Evolutionary conservation across 2,329 filamentous ascomycete species (phyloP).

Genomic region (Chalaropsis thielavioides): DNA sequence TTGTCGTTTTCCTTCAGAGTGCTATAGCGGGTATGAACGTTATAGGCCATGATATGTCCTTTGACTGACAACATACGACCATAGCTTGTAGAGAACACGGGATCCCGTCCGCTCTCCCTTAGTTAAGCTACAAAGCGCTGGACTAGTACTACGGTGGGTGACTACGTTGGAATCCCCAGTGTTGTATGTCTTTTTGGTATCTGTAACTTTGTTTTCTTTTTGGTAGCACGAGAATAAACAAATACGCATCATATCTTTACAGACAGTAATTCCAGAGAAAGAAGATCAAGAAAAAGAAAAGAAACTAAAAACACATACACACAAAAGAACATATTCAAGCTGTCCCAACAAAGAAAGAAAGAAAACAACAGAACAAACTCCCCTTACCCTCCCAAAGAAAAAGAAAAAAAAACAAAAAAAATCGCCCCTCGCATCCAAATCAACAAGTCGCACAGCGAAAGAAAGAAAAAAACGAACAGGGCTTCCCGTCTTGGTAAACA

Average conservation of each 20-base stretch:
- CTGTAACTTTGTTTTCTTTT: background rate
- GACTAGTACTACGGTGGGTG: background rate
- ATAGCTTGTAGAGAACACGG: background rate
- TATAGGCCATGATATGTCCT: background rate
- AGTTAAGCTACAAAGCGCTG: background rate
- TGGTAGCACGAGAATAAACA: background rate
- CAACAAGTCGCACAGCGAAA: background rate
- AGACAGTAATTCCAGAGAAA: background rate
- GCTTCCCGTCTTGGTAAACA: too few species aligned
- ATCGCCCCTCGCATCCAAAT: background rate
- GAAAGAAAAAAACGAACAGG: too few species aligned
- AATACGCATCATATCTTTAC: background rate
- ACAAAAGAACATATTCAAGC: background rate
- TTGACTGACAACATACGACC: background rate
- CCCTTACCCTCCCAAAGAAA: slow-evolving; percentile 6
- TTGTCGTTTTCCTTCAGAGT: too few species aligned
- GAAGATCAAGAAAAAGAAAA: background rate
- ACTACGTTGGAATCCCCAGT: background rate
- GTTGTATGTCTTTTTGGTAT: background rate
- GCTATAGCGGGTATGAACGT: too few species aligned
- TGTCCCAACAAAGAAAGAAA: slow-evolving; percentile 9
- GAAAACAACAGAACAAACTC: slow-evolving; percentile 1
- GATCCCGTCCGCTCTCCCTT: background rate
- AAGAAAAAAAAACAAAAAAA: slow-evolving; percentile 4
- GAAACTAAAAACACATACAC: background rate